Percentiles rank a stretch among this genome's conserved stretches.
phyloP scores from a whole-genome alignment of 2,329 filamentous ascomycete species.

The Phaeosphaeriaceae sp. region DNA sequence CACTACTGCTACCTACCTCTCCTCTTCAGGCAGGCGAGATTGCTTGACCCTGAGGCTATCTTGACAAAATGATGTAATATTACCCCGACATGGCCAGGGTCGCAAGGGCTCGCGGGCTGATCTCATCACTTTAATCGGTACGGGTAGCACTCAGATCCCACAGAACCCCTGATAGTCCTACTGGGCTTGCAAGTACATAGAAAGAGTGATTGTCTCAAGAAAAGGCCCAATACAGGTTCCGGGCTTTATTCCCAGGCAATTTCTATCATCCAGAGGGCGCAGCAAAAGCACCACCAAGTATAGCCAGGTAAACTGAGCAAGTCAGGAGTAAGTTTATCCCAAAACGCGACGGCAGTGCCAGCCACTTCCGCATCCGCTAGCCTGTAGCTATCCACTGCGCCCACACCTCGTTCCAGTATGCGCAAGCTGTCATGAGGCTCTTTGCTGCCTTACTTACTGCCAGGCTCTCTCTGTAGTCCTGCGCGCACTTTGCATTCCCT shows the following conservation, averaged over 20 bases:
- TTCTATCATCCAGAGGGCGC: slow-evolving; percentile 22
- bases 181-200: too few species aligned
- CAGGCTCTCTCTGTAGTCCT: too few species aligned
- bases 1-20: slow-evolving; percentile 6
- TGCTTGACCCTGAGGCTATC: slow-evolving; percentile 2
- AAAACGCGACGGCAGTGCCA: slow-evolving; percentile 16
- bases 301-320: slow-evolving; percentile 4
- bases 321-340: slow-evolving; percentile 19
- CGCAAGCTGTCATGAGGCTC: background rate
- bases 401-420: slow-evolving; percentile 11
- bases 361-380: slow-evolving; percentile 38
- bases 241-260: too few species aligned
- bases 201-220: too few species aligned
- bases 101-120: slow-evolving; percentile 19
- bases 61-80: background rate
- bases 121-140: slow-evolving; percentile 30
- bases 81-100: too few species aligned
- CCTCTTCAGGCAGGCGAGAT: slow-evolving; percentile 9
- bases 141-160: slow-evolving; percentile 2
- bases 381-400: background rate
- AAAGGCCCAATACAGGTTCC: too few species aligned
- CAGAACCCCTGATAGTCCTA: background rate
- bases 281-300: slow-evolving; percentile 14
- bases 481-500: slow-evolving; percentile 2
- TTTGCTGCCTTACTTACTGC: slow-evolving; percentile 1